Conservation (phyloP, 2,329 filamentous ascomycete species). For the Graphilbum sp. region DNA sequence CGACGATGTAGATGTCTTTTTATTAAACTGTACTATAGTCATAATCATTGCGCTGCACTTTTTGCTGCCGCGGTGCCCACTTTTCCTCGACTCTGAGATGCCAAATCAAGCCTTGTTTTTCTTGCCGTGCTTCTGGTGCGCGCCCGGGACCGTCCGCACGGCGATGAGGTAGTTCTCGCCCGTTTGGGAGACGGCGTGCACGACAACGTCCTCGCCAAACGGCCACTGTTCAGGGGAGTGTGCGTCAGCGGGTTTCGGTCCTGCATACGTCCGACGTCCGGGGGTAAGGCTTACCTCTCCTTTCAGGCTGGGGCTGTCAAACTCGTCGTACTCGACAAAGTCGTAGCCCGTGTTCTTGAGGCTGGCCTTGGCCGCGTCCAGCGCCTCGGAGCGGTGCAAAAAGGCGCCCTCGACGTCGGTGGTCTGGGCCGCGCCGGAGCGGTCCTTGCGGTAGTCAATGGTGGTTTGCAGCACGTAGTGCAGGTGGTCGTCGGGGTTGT, state of each 20-base stretch:
- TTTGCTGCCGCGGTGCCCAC: no score
- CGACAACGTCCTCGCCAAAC: slow-evolving; percentile 26
- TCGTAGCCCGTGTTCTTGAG: slow-evolving; percentile 13
- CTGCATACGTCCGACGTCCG: no score
- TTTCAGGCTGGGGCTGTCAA: slow-evolving; percentile 8
- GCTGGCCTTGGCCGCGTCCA: slow-evolving; percentile 16
- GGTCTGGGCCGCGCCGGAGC: slow-evolving; percentile 16
- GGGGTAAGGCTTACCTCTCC: slow-evolving; percentile 4
- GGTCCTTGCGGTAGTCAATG: slow-evolving; percentile 24
- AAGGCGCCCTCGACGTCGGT: slow-evolving; percentile 24
- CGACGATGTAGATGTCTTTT: no score
- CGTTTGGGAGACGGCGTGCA: slow-evolving; percentile 24
- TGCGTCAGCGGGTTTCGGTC: no score
- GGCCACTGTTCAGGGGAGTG: slow-evolving; percentile 22
- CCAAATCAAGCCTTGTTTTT: slow-evolving; percentile 4
- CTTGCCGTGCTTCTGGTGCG: slow-evolving; percentile 11
- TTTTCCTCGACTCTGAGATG: no score
- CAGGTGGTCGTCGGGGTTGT: slow-evolving; percentile 14
- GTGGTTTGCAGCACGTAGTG: slow-evolving; percentile 25
- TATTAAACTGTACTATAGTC: no score
- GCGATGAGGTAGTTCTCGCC: slow-evolving; percentile 24
- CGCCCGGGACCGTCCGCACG: slow-evolving; percentile 17
- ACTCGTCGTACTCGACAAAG: slow-evolving; percentile 20
- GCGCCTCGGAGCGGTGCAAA: slow-evolving; percentile 16
- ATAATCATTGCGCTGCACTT: no score